These are phyloP conservation scores for Saccharum spontaneum DNA, from an alignment of 176 grass and related monocot genomes.

Conservation along the genomic window DNA sequence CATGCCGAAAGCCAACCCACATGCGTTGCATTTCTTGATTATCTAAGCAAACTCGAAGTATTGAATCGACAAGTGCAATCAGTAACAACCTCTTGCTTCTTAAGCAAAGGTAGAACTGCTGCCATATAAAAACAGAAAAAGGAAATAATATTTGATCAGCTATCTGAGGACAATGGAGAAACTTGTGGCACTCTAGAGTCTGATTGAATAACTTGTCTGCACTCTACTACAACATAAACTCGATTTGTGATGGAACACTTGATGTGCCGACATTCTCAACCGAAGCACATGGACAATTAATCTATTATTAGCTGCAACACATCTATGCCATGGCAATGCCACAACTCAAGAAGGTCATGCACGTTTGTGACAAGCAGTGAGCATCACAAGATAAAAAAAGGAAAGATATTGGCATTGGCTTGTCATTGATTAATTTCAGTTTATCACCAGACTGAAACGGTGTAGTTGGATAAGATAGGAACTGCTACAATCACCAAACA, in stretches of 20 bases:
- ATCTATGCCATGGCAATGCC: no score
- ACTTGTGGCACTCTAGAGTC: conserved; percentile 1
- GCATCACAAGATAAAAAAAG: no score
- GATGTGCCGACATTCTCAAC: background rate
- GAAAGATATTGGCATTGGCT: no score
- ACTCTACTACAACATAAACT: background rate
- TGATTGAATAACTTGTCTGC: background rate
- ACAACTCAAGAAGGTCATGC: no score
- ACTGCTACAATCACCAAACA: no score
- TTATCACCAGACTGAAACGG: no score
- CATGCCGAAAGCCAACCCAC: background rate
- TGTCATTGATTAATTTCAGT: no score
- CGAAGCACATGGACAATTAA: no score
- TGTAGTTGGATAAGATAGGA: no score
- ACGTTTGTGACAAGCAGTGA: no score
- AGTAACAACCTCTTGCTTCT: background rate
- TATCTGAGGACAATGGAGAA: background rate
- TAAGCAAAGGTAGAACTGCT: background rate
- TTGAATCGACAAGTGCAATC: background rate
- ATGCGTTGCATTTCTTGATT: background rate
- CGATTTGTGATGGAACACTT: background rate
- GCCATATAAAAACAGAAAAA: background rate
- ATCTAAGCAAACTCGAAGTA: background rate
- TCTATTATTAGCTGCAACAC: no score
- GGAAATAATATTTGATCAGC: background rate